Base-by-base conservation (phyloP, 2,329 filamentous ascomycete species). In the Pseudocercospora macadamiae region DNA sequence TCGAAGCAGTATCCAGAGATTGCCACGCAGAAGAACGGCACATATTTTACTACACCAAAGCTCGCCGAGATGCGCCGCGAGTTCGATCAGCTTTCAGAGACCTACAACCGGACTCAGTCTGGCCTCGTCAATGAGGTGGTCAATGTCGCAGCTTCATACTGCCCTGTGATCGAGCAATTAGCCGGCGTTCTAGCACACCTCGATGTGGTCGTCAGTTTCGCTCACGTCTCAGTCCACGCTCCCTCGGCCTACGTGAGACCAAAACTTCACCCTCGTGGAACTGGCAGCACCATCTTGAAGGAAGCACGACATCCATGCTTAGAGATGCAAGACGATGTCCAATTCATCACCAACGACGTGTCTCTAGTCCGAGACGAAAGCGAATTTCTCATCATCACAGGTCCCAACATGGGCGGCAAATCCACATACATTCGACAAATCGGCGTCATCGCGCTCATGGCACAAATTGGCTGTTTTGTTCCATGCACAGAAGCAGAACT, bases 331-430 rank as follows among this genome's bases (percentile, higher is more conserved):
- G 96, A 99, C 69, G 95, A 99, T 70, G 88, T 99, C 39, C 93
- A 93, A 63, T 99, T 99, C 79, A 99, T 99, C 76, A 97, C 93
- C 57, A 99, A 99, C 74, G 93, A 99, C 68, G 91, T 97, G 19
- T 86, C 87, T 54, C 85, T 99, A 34, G 82, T 85, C 4, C 87
- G 92, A 7, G 87, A 88, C 57, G 82, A 85, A 48, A 96, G 91
- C 0, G 92, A 93, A 2, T 97, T 99, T 76, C 82, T 97, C 36
- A 93, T 97, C 78, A 97, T 97, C 73, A 97, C 93, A 0, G 95
- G 95, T 0, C 95, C 95, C 51, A 99, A 99, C 76, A 99, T 99
- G 95, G 96, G 95, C 67, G 95, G 95, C 68, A 99, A 99, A 78
- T 96, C 91, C 7, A 99, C 93, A 0, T 99, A 97, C 74, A 99